Base-by-base conservation (phyloP, 495 filamentous ascomycete genomes). In the Penicillium malachiteum region DNA sequence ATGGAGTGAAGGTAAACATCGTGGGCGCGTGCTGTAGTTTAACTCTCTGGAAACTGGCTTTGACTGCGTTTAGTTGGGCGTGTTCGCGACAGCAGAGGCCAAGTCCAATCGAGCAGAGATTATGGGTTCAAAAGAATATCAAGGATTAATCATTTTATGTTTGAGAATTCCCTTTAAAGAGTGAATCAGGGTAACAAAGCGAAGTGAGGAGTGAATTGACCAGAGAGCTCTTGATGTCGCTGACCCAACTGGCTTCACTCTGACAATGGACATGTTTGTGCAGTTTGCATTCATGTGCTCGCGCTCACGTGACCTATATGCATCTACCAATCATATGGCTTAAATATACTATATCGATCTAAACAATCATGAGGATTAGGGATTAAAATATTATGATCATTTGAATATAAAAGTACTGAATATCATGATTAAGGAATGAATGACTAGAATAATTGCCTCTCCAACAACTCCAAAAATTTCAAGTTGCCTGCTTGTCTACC, bases 1-100 rank as follows among this genome's bases (percentile, higher is more conserved):
- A 75, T 14, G 95, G 86, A 57, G 88, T 95, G 74, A 97, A 97
- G 55, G 85, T 96, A 76, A 99, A 96, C 94, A 99, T 99, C 43
- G 59, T 67, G 59, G 40, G 50, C 46, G 33, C 47, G 32, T 17
- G 49, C 37, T 41, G 61, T 65, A 26, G 2, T 1, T 26, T 26
- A 26, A 26, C 21, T 54, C 42, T 37, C 38, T 31, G 46, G 34
- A 21, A 54, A 38, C 17, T n/a, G 17, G 3, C 37, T 21, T 47
- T 31, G 46, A 48, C 43, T 57, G 50, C 38, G 49, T 56, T 43
- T 34, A 30, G 10, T 44, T 31, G 10, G 50, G 44, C 41, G 53
- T 54, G 39, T 57, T 56, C 50, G 54, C 46, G 50, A 54, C 9
- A 31, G 10, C 31, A 17, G 26, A 38, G 41, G n/a, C 51, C 51